These are phyloP conservation scores for Nemania sp. DNA, from an alignment of 2,329 filamentous ascomycete genomes.

Conservation along the genomic window DNA sequence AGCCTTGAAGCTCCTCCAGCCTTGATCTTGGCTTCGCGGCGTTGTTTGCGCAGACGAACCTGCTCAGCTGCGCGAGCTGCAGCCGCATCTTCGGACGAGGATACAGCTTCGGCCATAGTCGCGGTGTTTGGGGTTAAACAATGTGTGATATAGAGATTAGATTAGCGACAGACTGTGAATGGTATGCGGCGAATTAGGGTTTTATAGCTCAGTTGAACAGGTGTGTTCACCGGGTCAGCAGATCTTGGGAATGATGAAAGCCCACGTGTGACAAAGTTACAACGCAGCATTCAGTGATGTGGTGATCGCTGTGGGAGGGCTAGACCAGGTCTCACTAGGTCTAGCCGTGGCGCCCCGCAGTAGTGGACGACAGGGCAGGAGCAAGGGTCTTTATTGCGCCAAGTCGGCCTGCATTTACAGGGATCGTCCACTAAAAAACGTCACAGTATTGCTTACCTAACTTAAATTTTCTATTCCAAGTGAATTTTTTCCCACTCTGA, in stretches of 20 bases:
- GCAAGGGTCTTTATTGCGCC: slow-evolving; percentile 45
- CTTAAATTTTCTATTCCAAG: slow-evolving; percentile 9
- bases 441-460: slow-evolving; percentile 13
- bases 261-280: slow-evolving; percentile 29
- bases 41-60: slow-evolving; percentile 80
- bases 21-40: slow-evolving; percentile 82
- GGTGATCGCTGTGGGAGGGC: slow-evolving; percentile 15
- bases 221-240: slow-evolving; percentile 1
- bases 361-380: too few species aligned
- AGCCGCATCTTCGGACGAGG: slow-evolving; percentile 59
- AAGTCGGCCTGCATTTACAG: slow-evolving; percentile 23
- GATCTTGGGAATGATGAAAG: slow-evolving; percentile 17
- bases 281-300: slow-evolving; percentile 18
- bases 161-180: not conserved
- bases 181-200: not conserved
- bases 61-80: slow-evolving; percentile 70
- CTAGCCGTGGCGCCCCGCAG: not conserved
- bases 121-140: not conserved
- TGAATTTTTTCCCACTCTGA: not conserved
- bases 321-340: not conserved
- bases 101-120: slow-evolving; percentile 48
- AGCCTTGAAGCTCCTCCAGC: slow-evolving; percentile 76
- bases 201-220: not conserved
- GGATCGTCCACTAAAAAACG: slow-evolving; percentile 26
- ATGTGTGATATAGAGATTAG: slow-evolving; percentile 4